Evolutionary conservation across 208 protist species (phyloP), one percentile per base, ranked within the genome.

Genomic region (Leishmania gerbilli): DNA sequence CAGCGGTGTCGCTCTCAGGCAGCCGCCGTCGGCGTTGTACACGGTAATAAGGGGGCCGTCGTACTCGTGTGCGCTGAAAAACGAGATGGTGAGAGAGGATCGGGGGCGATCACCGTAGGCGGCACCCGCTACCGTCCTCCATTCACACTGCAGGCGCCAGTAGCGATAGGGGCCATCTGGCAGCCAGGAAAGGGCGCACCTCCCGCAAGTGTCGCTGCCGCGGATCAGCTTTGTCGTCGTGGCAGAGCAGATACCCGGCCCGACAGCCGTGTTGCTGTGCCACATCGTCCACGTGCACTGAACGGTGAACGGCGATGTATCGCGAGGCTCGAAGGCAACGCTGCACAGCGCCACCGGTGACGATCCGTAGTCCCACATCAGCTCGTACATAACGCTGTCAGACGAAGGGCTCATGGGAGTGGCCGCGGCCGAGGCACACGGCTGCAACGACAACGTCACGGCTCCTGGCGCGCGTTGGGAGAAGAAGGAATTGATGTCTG

Each of bases 351-450:
- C 60, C 21, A 76, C 47, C 51, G 80, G 34, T 4, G 77, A 45
- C 11, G 80, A 62, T 5, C 82, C 82, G 51, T 82, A 86, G 65
- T 86, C 82, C 82, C 82, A 86, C n/a, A 82, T 55, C 0, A 86
- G 82, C 67, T 86, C 82, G 58, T 86, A 86, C n/a, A 45, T 47
- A 31, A 37, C 42, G 13, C 69, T 13, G 53, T 17, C 71, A 42
- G 15, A 15, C 6, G 24, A 34, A 4, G 40, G 0, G 27, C 31
- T 24, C 19, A 19, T 8, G 19, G 19, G 42, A 2, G 9, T 24
- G 13, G n/a, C 21, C 7, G 62, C 21, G 11, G 56, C 51, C 8
- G 47, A 42, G 9, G 49, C 40, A 65, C 62, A 71, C 42, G 45
- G 19, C 31, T 56, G 31, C 62, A 85, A 45, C 53, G 71, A 64